Evolutionary conservation across 306 rosid genomes (phyloP).

Genomic region (Malus fusca): DNA sequence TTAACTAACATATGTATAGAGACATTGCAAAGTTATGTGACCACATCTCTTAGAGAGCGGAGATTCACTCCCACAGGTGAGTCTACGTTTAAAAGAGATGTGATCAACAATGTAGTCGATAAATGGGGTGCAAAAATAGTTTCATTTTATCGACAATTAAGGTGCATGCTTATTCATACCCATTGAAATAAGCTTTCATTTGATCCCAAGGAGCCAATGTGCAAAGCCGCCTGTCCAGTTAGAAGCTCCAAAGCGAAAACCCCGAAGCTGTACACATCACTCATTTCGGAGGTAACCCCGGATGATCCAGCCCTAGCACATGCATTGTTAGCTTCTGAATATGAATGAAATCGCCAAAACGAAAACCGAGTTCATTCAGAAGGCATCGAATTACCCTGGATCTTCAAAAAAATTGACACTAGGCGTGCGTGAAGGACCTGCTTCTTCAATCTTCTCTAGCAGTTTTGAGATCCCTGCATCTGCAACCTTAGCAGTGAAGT

Average conservation of each 20-base stretch:
- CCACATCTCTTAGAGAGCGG: background rate
- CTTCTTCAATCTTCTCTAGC: constrained; percentile 34
- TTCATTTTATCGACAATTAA: background rate
- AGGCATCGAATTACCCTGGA: constrained; percentile 33
- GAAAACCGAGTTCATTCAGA: constrained; percentile 6
- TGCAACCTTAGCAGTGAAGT: constrained; percentile 38
- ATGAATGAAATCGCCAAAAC: background rate
- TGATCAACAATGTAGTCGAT: background rate
- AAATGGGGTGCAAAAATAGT: background rate
- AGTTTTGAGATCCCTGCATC: constrained; percentile 35
- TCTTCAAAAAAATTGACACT: constrained; percentile 33
- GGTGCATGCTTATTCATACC: constrained; percentile 14
- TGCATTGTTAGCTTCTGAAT: background rate
- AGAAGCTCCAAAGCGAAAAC: constrained; percentile 40
- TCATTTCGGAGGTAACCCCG: constrained; percentile 15
- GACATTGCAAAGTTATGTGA: background rate
- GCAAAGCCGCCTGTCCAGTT: constrained; percentile 38
- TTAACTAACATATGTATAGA: background rate
- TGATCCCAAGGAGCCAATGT: constrained; percentile 26
- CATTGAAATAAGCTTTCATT: constrained; percentile 36
- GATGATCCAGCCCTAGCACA: constrained; percentile 21
- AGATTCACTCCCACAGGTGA: background rate
- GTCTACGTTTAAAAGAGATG: background rate
- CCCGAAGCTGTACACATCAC: constrained; percentile 47
- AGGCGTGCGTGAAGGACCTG: constrained; percentile 31